Evolutionary conservation across 805 yeast species (phyloP).

Genomic region (Suhomyces prunicola): DNA sequence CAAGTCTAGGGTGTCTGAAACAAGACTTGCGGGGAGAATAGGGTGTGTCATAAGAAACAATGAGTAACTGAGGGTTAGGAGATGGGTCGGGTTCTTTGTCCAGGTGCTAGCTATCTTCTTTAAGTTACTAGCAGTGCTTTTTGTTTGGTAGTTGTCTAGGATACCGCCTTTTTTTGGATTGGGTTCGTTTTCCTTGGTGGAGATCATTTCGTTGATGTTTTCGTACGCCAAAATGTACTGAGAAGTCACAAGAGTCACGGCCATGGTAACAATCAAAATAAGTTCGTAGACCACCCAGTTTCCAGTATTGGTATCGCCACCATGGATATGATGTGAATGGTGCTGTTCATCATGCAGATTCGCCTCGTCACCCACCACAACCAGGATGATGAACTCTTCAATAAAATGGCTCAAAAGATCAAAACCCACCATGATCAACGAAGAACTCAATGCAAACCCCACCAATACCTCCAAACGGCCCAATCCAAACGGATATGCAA

Average conservation of each 20-base stretch:
- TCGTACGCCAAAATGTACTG: slow-evolving; percentile 31
- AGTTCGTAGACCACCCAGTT: slow-evolving; percentile 31
- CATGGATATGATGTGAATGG: slow-evolving; percentile 41
- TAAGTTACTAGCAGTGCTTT: neutral
- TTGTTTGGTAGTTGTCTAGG: neutral
- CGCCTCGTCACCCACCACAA: slow-evolving; percentile 31
- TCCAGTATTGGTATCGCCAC: slow-evolving; percentile 14
- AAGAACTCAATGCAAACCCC: slow-evolving; percentile 82
- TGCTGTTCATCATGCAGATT: slow-evolving; percentile 20
- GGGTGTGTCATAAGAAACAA: slow-evolving; percentile 42
- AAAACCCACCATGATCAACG: slow-evolving; percentile 85
- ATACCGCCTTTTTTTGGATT: slow-evolving; percentile 4
- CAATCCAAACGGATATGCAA: slow-evolving; percentile 87
- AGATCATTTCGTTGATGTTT: slow-evolving; percentile 32
- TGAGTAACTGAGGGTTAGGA: slow-evolving; percentile 45
- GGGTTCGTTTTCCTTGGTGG: slow-evolving; percentile 14
- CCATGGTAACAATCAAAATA: slow-evolving; percentile 15
- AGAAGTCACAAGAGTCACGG: slow-evolving; percentile 31
- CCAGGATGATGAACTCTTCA: slow-evolving; percentile 61
- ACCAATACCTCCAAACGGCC: slow-evolving; percentile 87
- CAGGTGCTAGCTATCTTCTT: slow-evolving; percentile 14
- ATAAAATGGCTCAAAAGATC: slow-evolving; percentile 84
- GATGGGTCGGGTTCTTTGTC: slow-evolving; percentile 42
- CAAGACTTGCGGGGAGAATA: slow-evolving; percentile 28
- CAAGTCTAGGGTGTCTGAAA: slow-evolving; percentile 31